Conservation (phyloP, 1,284 basidiomycete genomes). For the Melampsora americana region DNA sequence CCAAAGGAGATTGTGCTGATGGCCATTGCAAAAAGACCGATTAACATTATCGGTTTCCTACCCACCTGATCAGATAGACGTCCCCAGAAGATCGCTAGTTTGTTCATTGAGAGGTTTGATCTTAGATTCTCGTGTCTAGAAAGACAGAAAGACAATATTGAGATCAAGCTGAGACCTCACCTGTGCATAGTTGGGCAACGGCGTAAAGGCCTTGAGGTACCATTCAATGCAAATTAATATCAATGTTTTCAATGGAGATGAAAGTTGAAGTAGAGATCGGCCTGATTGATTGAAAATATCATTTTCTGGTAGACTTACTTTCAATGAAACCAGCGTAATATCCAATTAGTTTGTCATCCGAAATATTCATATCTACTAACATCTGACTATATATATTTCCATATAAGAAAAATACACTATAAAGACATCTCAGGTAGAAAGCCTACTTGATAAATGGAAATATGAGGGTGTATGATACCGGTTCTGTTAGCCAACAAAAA, state of each 20-base stretch:
- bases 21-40: constrained; percentile 45
- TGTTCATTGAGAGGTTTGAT: not conserved
- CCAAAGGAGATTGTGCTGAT: constrained; percentile 35
- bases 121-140: no score
- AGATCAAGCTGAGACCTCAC: not conserved
- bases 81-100: constrained; percentile 48
- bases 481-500: constrained; percentile 1
- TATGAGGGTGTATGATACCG: constrained; percentile 41
- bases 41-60: constrained; percentile 46
- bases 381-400: constrained; percentile 16
- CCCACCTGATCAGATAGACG: constrained; percentile 35
- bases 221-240: not conserved
- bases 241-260: not conserved
- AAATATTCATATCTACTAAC: constrained; percentile 42
- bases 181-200: constrained; percentile 37
- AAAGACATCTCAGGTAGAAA: not conserved
- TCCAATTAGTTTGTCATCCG: constrained; percentile 20
- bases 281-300: not conserved
- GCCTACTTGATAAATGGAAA: constrained; percentile 44
- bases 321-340: constrained; percentile 44
- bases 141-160: no score
- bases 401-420: no score
- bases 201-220: constrained; percentile 43
- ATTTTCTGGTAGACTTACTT: no score
- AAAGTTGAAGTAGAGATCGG: no score